Conservation (phyloP, 2,329 filamentous ascomycete genomes). For the Camptophora hylomeconis region DNA sequence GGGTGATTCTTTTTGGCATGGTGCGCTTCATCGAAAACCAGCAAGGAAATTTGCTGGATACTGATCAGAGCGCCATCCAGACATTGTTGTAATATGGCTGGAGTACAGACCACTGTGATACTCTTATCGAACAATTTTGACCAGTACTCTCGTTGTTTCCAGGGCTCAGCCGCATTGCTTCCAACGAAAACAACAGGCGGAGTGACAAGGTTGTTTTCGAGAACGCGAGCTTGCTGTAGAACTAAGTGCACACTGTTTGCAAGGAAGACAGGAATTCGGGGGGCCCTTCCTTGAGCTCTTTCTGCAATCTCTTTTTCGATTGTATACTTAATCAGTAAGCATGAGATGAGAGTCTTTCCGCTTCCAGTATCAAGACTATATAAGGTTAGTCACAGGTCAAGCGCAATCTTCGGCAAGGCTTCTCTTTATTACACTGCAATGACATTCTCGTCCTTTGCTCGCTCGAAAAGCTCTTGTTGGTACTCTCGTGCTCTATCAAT, state of each 20-base stretch:
- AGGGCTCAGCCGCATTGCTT: constrained; percentile 47
- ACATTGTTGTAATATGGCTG: constrained; percentile 69
- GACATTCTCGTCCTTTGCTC: constrained; percentile 69
- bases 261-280: constrained; percentile 70
- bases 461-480: constrained; percentile 81
- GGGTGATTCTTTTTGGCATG: constrained; percentile 90
- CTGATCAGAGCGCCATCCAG: constrained; percentile 65
- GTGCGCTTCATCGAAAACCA: constrained; percentile 94
- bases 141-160: constrained; percentile 47
- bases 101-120: constrained; percentile 85
- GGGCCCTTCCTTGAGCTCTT: constrained; percentile 45
- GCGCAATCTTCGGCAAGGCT: constrained; percentile 49
- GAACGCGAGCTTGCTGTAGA: constrained; percentile 74
- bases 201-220: constrained; percentile 69
- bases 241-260: constrained; percentile 64
- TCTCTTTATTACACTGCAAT: constrained; percentile 90
- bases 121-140: constrained; percentile 45
- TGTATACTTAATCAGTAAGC: constrained; percentile 63
- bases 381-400: constrained; percentile 1
- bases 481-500: constrained; percentile 77
- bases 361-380: constrained; percentile 43
- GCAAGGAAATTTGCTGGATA: constrained; percentile 73
- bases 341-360: constrained; percentile 93
- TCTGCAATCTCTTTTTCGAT: constrained; percentile 66
- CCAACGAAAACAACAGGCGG: constrained; percentile 64